phyloP scores from a whole-genome alignment of 305 asterid genomes.

The Fraxinus greggii region DNA sequence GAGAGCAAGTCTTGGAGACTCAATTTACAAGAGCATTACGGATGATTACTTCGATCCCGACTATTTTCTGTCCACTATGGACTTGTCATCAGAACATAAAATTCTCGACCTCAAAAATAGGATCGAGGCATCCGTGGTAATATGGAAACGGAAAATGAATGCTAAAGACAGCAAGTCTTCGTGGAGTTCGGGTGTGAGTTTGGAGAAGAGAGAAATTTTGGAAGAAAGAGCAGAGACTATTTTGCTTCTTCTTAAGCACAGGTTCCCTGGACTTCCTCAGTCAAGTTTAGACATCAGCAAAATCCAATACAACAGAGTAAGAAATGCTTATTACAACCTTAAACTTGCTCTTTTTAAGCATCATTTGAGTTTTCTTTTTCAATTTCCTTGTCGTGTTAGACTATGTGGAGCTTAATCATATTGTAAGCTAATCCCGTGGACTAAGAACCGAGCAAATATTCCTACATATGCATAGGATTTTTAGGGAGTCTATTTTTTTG shows the following conservation, averaged over 20 bases:
- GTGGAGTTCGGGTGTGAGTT: conserved; percentile 77
- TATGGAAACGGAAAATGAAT: conserved; percentile 80
- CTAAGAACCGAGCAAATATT: not conserved
- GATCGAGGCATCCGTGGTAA: conserved; percentile 81
- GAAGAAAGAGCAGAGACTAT: conserved; percentile 86
- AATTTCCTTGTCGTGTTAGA: not conserved
- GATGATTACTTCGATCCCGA: conserved; percentile 74
- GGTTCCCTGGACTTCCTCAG: conserved; percentile 81
- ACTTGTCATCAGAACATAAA: conserved; percentile 78
- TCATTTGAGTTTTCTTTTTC: not conserved
- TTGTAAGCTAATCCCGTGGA: not conserved
- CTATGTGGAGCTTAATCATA: not conserved
- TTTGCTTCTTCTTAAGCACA: conserved; percentile 63
- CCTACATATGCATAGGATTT: not conserved
- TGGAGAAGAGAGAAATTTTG: conserved; percentile 75
- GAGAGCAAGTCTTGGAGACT: conserved; percentile 81
- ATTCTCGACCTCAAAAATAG: conserved; percentile 79
- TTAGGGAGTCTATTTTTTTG: not conserved
- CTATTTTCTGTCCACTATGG: conserved; percentile 48
- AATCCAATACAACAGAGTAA: conserved; percentile 72
- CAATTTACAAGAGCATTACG: conserved; percentile 72
- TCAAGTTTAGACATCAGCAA: conserved; percentile 84
- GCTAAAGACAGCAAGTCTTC: conserved; percentile 75
- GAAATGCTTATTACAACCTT: conserved; percentile 5
- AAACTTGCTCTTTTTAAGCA: not conserved